phyloP scores from a whole-genome alignment of 2,329 filamentous ascomycete genomes.

The Helotiales sp. region DNA sequence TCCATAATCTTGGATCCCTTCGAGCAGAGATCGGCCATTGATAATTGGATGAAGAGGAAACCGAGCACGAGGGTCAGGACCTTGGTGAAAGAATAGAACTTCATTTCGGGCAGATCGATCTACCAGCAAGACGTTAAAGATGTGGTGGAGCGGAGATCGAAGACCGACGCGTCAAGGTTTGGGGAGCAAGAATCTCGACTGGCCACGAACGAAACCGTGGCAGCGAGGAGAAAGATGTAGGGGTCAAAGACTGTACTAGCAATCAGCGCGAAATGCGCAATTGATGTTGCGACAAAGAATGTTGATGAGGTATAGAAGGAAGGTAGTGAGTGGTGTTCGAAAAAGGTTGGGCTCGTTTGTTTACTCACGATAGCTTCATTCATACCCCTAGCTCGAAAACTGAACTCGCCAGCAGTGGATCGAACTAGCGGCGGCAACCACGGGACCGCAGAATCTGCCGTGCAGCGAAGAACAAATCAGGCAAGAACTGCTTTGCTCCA shows the following conservation, averaged over 20 bases:
- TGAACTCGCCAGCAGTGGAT: not conserved
- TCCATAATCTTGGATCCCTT: conserved; percentile 42
- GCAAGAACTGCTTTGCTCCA: not conserved
- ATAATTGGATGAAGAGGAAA: not conserved
- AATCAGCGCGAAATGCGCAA: not conserved
- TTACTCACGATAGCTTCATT: conserved; percentile 10
- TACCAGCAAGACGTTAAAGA: not conserved
- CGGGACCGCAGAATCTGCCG: not conserved
- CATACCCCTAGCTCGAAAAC: not conserved
- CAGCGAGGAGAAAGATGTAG: conserved; percentile 1
- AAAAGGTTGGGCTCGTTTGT: conserved; percentile 4
- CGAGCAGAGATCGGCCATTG: conserved; percentile 40
- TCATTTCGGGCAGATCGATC: not conserved
- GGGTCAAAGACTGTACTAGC: not conserved
- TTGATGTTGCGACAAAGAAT: not conserved
- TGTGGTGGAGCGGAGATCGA: not conserved
- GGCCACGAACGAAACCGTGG: not conserved
- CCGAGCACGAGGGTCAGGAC: not conserved
- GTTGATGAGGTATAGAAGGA: not conserved
- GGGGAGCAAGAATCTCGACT: conserved; percentile 3
- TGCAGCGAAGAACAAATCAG: not conserved
- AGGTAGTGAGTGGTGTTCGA: not conserved
- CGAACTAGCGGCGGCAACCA: not conserved
- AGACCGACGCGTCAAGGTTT: not conserved
- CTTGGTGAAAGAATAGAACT: not conserved